phyloP scores from a whole-genome alignment of 1,284 basidiomycete species.

The Coniferiporia weirii region DNA sequence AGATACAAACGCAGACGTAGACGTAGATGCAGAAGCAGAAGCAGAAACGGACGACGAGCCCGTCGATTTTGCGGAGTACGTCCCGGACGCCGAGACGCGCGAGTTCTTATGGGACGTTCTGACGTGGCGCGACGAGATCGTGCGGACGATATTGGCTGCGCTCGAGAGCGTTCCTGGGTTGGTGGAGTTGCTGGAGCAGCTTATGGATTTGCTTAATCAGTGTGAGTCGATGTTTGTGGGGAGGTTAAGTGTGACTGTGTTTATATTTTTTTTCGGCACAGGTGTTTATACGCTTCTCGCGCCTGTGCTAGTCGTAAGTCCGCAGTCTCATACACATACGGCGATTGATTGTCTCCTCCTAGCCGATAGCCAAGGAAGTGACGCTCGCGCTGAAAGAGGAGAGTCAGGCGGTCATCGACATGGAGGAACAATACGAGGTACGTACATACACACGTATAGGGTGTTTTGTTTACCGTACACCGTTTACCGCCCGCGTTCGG shows the following conservation, averaged over 20 bases:
- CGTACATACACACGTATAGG: too few relatives aligned
- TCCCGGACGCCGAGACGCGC: slow-evolving; percentile 43
- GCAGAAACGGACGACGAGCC: too few relatives aligned
- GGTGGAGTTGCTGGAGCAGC: slow-evolving; percentile 45
- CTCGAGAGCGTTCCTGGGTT: slow-evolving; percentile 40
- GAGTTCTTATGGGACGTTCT: slow-evolving; percentile 45
- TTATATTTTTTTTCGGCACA: neutral
- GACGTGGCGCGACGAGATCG: slow-evolving; percentile 40
- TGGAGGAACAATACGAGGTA: slow-evolving; percentile 36
- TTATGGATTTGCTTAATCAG: slow-evolving; percentile 29
- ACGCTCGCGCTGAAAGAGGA: slow-evolving; percentile 32
- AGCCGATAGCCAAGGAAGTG: slow-evolving; percentile 30
- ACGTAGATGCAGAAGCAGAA: neutral
- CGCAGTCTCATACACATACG: too few relatives aligned
- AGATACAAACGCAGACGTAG: slow-evolving; percentile 25
- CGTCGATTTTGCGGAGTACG: slow-evolving; percentile 24
- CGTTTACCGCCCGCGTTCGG: neutral
- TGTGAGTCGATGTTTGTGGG: slow-evolving; percentile 22
- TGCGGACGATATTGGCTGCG: slow-evolving; percentile 16
- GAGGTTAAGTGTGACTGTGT: too few relatives aligned
- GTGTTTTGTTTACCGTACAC: too few relatives aligned
- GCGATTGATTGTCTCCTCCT: too few relatives aligned
- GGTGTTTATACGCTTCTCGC: slow-evolving; percentile 39
- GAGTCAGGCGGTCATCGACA: slow-evolving; percentile 38
- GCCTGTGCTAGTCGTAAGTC: slow-evolving; percentile 26